Evolutionary conservation across 768 basidiomycete species (phyloP), one percentile per base, ranked within the genome.

Genomic region (Lyophyllum shimeji): DNA sequence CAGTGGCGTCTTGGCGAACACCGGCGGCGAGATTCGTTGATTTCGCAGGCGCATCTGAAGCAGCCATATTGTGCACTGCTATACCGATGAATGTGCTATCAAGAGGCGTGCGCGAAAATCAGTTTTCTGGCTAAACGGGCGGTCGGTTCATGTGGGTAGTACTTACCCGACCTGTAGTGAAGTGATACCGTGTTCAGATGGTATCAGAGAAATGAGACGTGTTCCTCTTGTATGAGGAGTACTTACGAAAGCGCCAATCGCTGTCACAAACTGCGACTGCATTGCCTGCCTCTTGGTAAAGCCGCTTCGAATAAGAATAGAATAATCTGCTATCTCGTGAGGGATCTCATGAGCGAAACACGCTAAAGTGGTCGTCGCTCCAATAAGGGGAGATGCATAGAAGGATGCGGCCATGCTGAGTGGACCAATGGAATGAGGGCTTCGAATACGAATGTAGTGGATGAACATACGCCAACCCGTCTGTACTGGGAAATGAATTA

Each of bases 311-410:
- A 95, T 83, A 33, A 95, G 76, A 61, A 95, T 95, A n/a, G 91
- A 93, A 66, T 95, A 95, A 69, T 95, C 94, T n/a, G 93, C 94
- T 59, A 96, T 95, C 78, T 96, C 93, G 65, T 96, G 93, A 17
- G 94, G 94, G 51, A 96, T 95, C 72, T 96, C 93, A 69, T 96
- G 93, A 1, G 91, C 92, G 66, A 95, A 96, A 67, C 93, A 95
- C 23, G 94, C 94, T 45, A 96, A 80, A n/a, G 93, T 94, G 2
- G 93, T 95, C 42, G 93, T 95, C 33, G 94, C 93, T 42, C 94
- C 94, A 59, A 96, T 92, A 55, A 94, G 76, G 2, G 94, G 94
- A 31, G 90, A 92, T n/a, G 92, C 93, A 69, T 95, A 95, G 77
- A 95, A 96, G n/a, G 92, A 93, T 50, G 94, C 93, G 15, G 93